These are phyloP conservation scores for Argentina anserina DNA, from an alignment of 306 rosid species.

Conservation along the genomic window DNA sequence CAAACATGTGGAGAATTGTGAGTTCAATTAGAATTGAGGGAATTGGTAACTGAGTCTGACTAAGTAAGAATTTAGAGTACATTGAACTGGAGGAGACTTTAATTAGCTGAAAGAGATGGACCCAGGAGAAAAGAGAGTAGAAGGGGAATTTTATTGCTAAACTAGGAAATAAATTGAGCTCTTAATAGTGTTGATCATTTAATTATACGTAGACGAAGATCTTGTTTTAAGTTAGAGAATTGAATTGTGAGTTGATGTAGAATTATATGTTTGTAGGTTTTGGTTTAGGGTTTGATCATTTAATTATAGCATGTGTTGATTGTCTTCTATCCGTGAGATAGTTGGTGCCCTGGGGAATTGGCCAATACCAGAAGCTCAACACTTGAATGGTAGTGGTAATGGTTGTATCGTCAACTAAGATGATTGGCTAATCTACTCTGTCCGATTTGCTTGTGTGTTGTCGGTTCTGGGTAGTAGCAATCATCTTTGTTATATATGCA, in stretches of 20 bases:
- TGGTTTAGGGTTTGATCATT: too few relatives aligned
- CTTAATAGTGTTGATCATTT: background rate
- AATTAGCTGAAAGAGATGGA: constrained; percentile 2
- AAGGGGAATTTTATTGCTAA: background rate
- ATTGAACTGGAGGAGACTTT: background rate
- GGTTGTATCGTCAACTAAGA: background rate
- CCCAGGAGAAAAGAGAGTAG: background rate
- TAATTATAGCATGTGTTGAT: background rate
- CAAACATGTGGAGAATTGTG: background rate
- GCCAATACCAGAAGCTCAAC: background rate
- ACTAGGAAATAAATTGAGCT: background rate
- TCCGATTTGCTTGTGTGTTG: background rate
- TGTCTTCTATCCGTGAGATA: background rate
- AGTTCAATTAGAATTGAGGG: background rate
- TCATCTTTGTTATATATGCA: constrained; percentile 1
- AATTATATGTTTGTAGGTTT: background rate
- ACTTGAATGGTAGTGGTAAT: background rate
- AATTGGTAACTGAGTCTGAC: background rate
- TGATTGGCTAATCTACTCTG: background rate
- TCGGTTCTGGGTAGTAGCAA: background rate
- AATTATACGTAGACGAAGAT: background rate
- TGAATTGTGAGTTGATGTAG: background rate
- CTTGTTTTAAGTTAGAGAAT: background rate
- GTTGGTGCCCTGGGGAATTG: background rate
- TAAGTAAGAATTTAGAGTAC: constrained; percentile 1